A percentile compares a stretch with the other conserved stretches of the same genome.
Evolutionary conservation across 2,329 filamentous ascomycete species (phyloP).

Genomic region (Penicillium sp.): DNA sequence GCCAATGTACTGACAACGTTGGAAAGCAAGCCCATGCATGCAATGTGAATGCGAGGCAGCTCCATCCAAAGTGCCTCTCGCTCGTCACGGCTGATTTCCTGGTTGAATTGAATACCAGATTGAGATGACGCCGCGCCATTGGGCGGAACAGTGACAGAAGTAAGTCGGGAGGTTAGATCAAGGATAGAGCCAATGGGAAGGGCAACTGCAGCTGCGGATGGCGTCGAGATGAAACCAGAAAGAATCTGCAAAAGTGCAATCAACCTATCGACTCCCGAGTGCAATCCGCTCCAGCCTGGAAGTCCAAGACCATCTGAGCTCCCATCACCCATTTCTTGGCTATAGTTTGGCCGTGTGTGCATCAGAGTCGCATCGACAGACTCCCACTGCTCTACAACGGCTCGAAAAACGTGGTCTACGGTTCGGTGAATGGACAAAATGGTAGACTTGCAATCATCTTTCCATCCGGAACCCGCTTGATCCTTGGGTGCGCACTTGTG

Average conservation of each 20-base stretch:
- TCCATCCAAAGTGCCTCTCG: constrained; percentile 72
- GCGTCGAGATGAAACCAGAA: constrained; percentile 58
- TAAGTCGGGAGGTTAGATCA: constrained; percentile 67
- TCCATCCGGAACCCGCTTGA: constrained; percentile 74
- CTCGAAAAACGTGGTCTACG: constrained; percentile 73
- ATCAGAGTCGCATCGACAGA: constrained; percentile 51
- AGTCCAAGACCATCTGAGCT: constrained; percentile 50
- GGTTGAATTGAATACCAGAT: constrained; percentile 60
- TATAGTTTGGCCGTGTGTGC: constrained; percentile 36
- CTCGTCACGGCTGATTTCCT: constrained; percentile 74
- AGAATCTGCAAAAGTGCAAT: constrained; percentile 64
- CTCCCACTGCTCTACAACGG: constrained; percentile 78
- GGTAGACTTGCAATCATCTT: constrained; percentile 59
- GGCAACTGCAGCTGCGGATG: constrained; percentile 63
- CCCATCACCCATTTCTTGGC: constrained; percentile 34
- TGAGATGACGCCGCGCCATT: constrained; percentile 38
- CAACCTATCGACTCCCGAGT: constrained; percentile 68
- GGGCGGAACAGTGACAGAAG: constrained; percentile 59
- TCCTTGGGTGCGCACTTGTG: constrained; percentile 81
- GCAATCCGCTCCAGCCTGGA: constrained; percentile 71
- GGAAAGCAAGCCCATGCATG: constrained; percentile 62
- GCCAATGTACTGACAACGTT: constrained; percentile 59
- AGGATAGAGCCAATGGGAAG: constrained; percentile 66
- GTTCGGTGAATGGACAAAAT: constrained; percentile 66
- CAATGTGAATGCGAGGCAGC: constrained; percentile 71